Base-by-base conservation (phyloP, 768 basidiomycete species). In the Amanita pseudoporphyria region DNA sequence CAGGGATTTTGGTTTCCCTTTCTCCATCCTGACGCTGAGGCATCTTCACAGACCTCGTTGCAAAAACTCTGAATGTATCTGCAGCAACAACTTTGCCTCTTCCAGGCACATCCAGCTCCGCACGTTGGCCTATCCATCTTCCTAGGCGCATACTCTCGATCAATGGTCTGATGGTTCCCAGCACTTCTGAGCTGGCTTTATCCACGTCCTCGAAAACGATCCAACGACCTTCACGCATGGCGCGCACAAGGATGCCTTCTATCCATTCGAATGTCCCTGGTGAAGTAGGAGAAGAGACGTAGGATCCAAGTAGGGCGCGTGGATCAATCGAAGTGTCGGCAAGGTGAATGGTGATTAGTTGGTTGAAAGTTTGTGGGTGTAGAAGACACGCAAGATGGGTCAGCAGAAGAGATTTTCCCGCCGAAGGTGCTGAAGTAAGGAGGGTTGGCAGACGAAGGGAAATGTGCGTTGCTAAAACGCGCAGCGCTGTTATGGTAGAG, bases 271-370 rank as follows among this genome's bases (percentile, higher is more conserved):
- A 99, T 2, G 79, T 81, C 4, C 95, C 95, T 0, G 91, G 82
- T 21, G 77, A 77, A 1, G 76, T 80, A 0, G 84, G 73, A 0
- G 95, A 96, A 1, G 95, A 95, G 2, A 91, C 72, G 52, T 98
- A 95, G 2, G 91, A 93, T 4, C 96, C 95, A 39, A 99, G 76
- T 5, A 99, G 74, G 0, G 92, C 85, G 19, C 95, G 86, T 26
- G 94, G 85, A 60, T 99, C 95, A 39, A 99, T 74, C 2, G 95
- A 95, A 0, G 93, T 95, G 57, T 98, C 96, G 5, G 92, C 90
- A 21, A 98, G 80, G 57, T 95, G 87, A 51, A 99, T 82, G 1
- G 78, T 82, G 28, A 98, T 76, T 36, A 96, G 76, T 39, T 90
- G 82, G 52, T 84, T 82, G 46, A 67, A 71, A 6, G 66, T 59